Evolutionary conservation across 208 protist species (phyloP).

Genomic region (Wallacemonas sp.): DNA sequence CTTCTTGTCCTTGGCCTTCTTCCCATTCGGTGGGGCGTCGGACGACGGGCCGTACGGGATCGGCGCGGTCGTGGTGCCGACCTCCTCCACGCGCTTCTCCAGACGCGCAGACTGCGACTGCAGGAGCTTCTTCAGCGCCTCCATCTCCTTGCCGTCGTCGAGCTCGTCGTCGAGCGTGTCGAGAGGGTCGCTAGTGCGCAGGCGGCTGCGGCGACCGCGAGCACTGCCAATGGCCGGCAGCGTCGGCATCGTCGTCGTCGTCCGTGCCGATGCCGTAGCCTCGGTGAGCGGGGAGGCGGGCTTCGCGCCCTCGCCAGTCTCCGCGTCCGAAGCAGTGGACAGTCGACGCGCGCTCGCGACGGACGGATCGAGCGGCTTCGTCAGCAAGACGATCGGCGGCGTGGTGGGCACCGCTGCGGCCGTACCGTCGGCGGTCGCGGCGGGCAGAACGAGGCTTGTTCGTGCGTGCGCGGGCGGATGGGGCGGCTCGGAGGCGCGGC

Average conservation of each 20-base stretch:
- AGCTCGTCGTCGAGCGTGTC: neutral
- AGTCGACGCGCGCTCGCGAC: neutral
- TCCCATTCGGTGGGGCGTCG: too few relatives aligned
- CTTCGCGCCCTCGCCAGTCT: neutral
- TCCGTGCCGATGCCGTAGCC: neutral
- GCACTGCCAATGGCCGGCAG: constrained; percentile 1
- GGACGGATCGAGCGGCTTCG: neutral
- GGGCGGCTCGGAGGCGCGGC: constrained; percentile 5
- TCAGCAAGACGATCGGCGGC: neutral
- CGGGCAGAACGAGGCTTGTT: neutral
- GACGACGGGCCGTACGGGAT: constrained; percentile 6
- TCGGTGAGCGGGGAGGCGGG: neutral
- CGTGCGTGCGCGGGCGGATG: neutral
- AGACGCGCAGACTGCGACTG: constrained; percentile 55
- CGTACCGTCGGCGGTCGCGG: neutral
- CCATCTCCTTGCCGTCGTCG: constrained; percentile 48
- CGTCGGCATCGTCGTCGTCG: constrained; percentile 8
- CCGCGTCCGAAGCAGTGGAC: too few relatives aligned
- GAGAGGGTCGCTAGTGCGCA: neutral
- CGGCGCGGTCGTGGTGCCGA: constrained; percentile 6
- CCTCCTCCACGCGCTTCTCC: constrained; percentile 15
- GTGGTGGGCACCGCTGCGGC: neutral
- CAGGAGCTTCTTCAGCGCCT: constrained; percentile 48
- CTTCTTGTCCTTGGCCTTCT: neutral
- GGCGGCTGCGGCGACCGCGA: constrained; percentile 10